Evolutionary conservation across 768 basidiomycete species (phyloP).

Genomic region (Vararia minispora): DNA sequence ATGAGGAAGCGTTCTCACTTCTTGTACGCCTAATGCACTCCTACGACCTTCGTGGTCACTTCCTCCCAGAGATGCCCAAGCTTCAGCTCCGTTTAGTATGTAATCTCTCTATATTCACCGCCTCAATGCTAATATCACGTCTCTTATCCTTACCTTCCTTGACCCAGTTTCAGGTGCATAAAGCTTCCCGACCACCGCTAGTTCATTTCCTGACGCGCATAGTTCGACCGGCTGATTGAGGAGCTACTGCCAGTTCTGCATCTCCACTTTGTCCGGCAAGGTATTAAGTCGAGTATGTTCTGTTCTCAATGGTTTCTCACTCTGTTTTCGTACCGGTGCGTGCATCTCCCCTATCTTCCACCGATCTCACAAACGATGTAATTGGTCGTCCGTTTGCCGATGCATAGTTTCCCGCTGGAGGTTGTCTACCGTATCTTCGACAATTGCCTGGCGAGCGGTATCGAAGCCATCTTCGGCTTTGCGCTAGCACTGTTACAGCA

Average conservation of each 20-base stretch:
- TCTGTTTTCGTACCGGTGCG: conserved; percentile 84
- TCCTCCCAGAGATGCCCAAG: conserved; percentile 98
- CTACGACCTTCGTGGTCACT: conserved; percentile 93
- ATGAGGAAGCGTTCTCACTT: conserved; percentile 96
- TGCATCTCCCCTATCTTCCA: neutral
- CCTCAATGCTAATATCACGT: neutral
- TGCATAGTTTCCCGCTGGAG: conserved; percentile 75
- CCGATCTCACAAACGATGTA: neutral
- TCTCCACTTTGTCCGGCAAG: conserved; percentile 86
- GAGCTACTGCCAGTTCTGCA: conserved; percentile 89
- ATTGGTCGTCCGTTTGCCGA: neutral
- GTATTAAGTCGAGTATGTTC: conserved; percentile 96
- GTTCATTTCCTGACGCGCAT: conserved; percentile 7
- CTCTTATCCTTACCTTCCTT: neutral
- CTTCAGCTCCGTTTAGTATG: conserved; percentile 82
- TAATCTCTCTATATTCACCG: conserved; percentile 3
- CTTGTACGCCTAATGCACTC: conserved; percentile 93
- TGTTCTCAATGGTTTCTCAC: conserved; percentile 99
- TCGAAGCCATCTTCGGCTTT: conserved; percentile 96
- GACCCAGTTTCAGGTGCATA: conserved; percentile 56
- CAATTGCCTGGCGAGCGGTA: conserved; percentile 91
- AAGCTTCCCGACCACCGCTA: neutral
- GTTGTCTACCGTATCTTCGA: conserved; percentile 96
- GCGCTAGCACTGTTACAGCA: conserved; percentile 77
- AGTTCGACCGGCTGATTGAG: conserved; percentile 93